A percentile compares a stretch with the other conserved stretches of the same genome.
Conservation (phyloP, 306 rosid genomes). For the Cercis canadensis region DNA sequence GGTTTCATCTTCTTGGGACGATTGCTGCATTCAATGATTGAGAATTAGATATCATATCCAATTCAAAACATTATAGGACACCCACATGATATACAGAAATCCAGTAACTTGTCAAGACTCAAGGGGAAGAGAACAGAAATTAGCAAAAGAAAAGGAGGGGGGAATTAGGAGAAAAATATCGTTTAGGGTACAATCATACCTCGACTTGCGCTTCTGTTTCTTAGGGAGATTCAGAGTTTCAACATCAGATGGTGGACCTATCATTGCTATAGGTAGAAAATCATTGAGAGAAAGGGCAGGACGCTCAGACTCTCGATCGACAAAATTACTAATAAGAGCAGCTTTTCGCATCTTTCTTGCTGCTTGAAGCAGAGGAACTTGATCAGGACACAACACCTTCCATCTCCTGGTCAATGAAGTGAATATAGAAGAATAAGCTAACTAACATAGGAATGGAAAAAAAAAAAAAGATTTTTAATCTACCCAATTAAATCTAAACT, state of each 20-base stretch:
- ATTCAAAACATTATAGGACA: constrained; percentile 15
- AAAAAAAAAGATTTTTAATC: not conserved
- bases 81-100: constrained; percentile 4
- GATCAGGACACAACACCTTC: constrained; percentile 71
- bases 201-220: constrained; percentile 45
- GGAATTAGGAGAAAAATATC: not conserved
- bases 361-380: constrained; percentile 68
- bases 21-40: constrained; percentile 52
- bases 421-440: constrained; percentile 2
- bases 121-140: too few species aligned
- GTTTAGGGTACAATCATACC: constrained; percentile 46
- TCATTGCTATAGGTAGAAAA: constrained; percentile 57
- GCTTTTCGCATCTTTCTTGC: constrained; percentile 70
- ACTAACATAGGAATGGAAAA: not conserved
- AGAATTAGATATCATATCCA: constrained; percentile 27
- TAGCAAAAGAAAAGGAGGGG: constrained; percentile 3
- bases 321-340: constrained; percentile 70
- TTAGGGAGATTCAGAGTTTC: constrained; percentile 34
- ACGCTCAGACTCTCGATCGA: constrained; percentile 88
- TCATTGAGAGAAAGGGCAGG: constrained; percentile 70
- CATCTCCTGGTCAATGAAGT: constrained; percentile 75
- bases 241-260: constrained; percentile 33
- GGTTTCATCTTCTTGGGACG: constrained; percentile 43
- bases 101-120: constrained; percentile 18
- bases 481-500: constrained; percentile 5